Conservation (phyloP, 2,329 filamentous ascomycete species). For the Lomentospora prolificans region DNA sequence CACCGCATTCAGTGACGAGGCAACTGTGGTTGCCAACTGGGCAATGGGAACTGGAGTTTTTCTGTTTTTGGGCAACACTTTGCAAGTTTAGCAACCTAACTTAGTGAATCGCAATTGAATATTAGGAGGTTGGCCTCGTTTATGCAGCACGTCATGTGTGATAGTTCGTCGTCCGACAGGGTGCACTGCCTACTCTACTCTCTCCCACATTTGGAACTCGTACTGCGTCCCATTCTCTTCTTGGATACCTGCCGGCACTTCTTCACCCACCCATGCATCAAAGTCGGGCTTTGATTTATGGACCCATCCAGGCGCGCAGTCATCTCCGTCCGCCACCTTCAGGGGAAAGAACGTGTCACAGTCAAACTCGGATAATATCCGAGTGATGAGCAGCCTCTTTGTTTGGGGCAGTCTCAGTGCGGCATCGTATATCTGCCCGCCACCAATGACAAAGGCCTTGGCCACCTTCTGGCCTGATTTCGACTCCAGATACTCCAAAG, state of each 20-base stretch:
- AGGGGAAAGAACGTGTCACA: slow-evolving; percentile 69
- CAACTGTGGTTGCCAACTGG: slow-evolving; percentile 1
- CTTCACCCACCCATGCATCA: slow-evolving; percentile 56
- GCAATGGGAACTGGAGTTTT: slow-evolving; percentile 1
- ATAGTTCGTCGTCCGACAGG: not conserved
- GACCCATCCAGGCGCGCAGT: slow-evolving; percentile 38
- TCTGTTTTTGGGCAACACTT: too few relatives aligned
- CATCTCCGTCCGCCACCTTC: slow-evolving; percentile 29
- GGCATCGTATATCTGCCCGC: slow-evolving; percentile 71
- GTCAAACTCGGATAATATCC: slow-evolving; percentile 58
- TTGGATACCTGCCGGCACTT: slow-evolving; percentile 43
- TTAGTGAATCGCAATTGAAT: slow-evolving; percentile 5
- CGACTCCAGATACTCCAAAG: slow-evolving; percentile 36
- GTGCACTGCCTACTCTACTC: slow-evolving; percentile 20
- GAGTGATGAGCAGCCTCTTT: slow-evolving; percentile 58
- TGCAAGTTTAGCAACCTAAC: not conserved
- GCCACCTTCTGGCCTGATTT: slow-evolving; percentile 30
- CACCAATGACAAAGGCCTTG: slow-evolving; percentile 79
- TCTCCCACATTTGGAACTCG: slow-evolving; percentile 68
- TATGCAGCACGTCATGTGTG: not conserved
- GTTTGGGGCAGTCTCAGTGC: slow-evolving; percentile 52
- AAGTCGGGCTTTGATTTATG: slow-evolving; percentile 41
- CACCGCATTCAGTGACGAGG: slow-evolving; percentile 1
- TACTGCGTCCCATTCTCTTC: slow-evolving; percentile 57
- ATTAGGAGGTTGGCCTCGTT: not conserved